Conservation (phyloP, 495 filamentous ascomycete species). For the Collariella sp. region DNA sequence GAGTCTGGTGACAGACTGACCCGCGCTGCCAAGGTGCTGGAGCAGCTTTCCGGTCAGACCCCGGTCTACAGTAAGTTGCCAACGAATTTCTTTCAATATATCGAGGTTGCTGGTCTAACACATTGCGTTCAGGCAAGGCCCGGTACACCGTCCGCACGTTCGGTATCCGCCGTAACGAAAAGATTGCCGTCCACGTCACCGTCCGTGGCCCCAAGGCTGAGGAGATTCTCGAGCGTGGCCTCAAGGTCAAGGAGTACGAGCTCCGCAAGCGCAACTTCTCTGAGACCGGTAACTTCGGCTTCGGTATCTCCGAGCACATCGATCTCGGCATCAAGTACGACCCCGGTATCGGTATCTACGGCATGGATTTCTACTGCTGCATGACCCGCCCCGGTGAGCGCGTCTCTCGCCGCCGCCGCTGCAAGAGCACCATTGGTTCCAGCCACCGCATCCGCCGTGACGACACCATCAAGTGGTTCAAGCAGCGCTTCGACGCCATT, state of each 20-base stretch:
- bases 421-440: constrained; percentile 75
- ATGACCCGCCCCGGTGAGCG: constrained; percentile 98
- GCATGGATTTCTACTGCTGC: constrained; percentile 99
- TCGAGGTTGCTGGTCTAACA: background rate
- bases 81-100: background rate
- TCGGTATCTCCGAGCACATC: constrained; percentile 99
- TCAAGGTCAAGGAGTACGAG: constrained; percentile 99
- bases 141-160: constrained; percentile 99
- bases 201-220: constrained; percentile 99
- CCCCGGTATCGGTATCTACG: constrained; percentile 98
- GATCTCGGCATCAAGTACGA: constrained; percentile 99
- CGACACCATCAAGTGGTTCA: constrained; percentile 99
- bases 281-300: constrained; percentile 99
- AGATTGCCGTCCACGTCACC: constrained; percentile 99
- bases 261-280: constrained; percentile 98
- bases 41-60: constrained; percentile 98
- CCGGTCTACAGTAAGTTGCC: constrained; percentile 83
- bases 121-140: constrained; percentile 68
- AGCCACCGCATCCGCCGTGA: constrained; percentile 83
- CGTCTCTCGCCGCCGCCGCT: constrained; percentile 87
- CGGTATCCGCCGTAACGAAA: constrained; percentile 99
- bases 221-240: constrained; percentile 99
- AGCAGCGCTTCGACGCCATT: constrained; percentile 97
- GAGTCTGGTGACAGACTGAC: constrained; percentile 99
- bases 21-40: constrained; percentile 98